phyloP scores from a whole-genome alignment of 495 filamentous ascomycete species.

The Staphylotrichum longicolle region DNA sequence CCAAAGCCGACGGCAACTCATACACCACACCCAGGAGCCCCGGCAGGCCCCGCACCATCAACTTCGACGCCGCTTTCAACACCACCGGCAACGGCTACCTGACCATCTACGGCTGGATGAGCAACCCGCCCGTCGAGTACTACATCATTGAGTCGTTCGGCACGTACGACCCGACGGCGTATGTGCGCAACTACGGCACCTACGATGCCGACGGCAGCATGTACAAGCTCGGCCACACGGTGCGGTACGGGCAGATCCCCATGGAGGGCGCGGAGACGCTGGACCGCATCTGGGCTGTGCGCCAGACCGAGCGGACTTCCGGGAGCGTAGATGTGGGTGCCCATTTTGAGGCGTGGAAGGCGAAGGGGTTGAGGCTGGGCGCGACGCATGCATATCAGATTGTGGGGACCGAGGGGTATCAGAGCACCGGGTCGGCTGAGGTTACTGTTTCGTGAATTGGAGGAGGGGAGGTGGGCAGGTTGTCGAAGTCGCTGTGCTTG shows the following conservation, averaged over 20 bases:
- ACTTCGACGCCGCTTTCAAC: conserved; percentile 53
- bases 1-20: neutral
- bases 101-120: too few relatives aligned
- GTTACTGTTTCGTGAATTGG: conserved; percentile 45
- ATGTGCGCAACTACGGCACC: conserved; percentile 40
- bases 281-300: conserved; percentile 57
- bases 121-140: too few relatives aligned
- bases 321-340: conserved; percentile 48
- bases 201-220: conserved; percentile 58
- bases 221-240: conserved; percentile 44
- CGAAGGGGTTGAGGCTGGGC: conserved; percentile 48
- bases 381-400: conserved; percentile 55
- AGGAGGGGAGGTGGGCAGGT: too few relatives aligned
- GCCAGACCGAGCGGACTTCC: conserved; percentile 42
- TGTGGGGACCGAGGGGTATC: conserved; percentile 58
- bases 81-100: too few relatives aligned
- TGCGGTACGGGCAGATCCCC: conserved; percentile 57
- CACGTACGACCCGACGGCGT: conserved; percentile 53
- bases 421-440: conserved; percentile 49
- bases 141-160: conserved; percentile 49
- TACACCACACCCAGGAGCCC: conserved; percentile 38
- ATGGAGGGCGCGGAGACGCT: conserved; percentile 57
- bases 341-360: conserved; percentile 60
- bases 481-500: too few relatives aligned
- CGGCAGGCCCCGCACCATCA: conserved; percentile 47